These are phyloP conservation scores for Ophiocordyceps australis DNA, from an alignment of 2,329 filamentous ascomycete genomes.

Conservation along the genomic window DNA sequence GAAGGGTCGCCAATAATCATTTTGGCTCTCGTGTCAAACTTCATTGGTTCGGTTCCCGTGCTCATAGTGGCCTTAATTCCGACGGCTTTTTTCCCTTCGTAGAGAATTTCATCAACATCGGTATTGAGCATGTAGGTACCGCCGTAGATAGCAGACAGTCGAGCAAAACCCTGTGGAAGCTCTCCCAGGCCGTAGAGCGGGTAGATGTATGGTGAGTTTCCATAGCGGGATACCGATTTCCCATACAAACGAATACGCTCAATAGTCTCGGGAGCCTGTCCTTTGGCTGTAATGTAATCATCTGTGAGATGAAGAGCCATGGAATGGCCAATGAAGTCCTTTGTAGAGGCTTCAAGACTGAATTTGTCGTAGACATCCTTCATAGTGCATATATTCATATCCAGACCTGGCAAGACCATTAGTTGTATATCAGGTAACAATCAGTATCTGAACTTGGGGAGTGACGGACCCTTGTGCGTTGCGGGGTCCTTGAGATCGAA, in stretches of 20 bases:
- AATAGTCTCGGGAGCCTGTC: slow-evolving; percentile 67
- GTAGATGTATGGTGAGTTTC: slow-evolving; percentile 99
- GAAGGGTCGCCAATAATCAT: slow-evolving; percentile 93
- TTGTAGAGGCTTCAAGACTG: slow-evolving; percentile 71
- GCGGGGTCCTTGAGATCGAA: slow-evolving; percentile 68
- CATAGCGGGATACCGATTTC: slow-evolving; percentile 92
- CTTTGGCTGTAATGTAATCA: slow-evolving; percentile 59
- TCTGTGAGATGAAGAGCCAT: slow-evolving; percentile 94
- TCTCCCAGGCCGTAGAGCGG: slow-evolving; percentile 94
- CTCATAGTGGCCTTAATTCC: slow-evolving; percentile 96
- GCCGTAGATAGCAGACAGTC: slow-evolving; percentile 93
- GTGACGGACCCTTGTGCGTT: slow-evolving; percentile 66
- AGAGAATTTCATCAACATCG: slow-evolving; percentile 73
- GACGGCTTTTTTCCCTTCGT: slow-evolving; percentile 68
- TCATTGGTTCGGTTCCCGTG: slow-evolving; percentile 69
- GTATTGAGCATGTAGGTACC: slow-evolving; percentile 99
- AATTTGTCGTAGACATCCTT: slow-evolving; percentile 99
- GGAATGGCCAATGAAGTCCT: slow-evolving; percentile 93
- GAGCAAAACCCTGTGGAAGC: slow-evolving; percentile 92
- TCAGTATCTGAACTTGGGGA: too few species aligned
- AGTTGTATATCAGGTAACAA: too few species aligned
- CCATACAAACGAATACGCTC: slow-evolving; percentile 90
- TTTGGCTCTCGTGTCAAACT: slow-evolving; percentile 90
- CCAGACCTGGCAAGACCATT: slow-evolving; percentile 67
- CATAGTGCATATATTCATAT: slow-evolving; percentile 69